Percentiles rank a stretch among this genome's conserved stretches.
Evolutionary conservation across 1,284 basidiomycete species (phyloP).

Genomic region (Sanghuangporus baumii): DNA sequence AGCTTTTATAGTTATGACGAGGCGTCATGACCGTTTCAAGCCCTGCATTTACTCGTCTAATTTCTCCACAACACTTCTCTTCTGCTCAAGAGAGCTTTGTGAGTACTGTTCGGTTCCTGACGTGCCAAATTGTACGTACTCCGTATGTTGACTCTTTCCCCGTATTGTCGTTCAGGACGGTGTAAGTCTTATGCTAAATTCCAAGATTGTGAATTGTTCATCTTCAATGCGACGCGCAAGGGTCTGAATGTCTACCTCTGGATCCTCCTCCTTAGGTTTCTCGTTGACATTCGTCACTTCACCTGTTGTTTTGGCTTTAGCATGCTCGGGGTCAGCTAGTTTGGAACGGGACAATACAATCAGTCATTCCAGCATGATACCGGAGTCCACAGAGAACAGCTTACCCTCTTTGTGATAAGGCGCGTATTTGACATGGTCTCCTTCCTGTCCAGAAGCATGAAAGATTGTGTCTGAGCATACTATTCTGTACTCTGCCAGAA

Average conservation of each 20-base stretch:
- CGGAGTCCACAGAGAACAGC: neutral
- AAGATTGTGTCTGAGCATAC: no score
- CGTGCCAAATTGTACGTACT: neutral
- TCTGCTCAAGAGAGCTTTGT: neutral
- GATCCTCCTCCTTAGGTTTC: slow-evolving; percentile 13
- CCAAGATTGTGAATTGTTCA: neutral
- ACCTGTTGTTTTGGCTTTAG: slow-evolving; percentile 11
- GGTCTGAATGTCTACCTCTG: neutral
- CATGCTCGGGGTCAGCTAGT: slow-evolving; percentile 9
- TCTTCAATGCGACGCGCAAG: neutral
- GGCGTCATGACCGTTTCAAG: neutral
- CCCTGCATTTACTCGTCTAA: slow-evolving; percentile 3
- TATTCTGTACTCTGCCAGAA: no score
- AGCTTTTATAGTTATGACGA: neutral
- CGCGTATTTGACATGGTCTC: slow-evolving; percentile 10
- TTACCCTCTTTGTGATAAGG: slow-evolving; percentile 12
- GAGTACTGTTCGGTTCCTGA: neutral
- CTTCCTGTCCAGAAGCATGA: neutral
- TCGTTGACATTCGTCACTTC: slow-evolving; percentile 12
- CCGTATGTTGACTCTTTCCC: slow-evolving; percentile 17
- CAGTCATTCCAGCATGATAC: neutral
- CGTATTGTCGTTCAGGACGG: slow-evolving; percentile 15
- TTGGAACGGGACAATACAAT: neutral
- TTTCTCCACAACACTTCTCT: slow-evolving; percentile 10
- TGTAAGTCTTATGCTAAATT: slow-evolving; percentile 16